Conservation (phyloP, 352 stramenopile genomes). For the Pythium sp. region DNA sequence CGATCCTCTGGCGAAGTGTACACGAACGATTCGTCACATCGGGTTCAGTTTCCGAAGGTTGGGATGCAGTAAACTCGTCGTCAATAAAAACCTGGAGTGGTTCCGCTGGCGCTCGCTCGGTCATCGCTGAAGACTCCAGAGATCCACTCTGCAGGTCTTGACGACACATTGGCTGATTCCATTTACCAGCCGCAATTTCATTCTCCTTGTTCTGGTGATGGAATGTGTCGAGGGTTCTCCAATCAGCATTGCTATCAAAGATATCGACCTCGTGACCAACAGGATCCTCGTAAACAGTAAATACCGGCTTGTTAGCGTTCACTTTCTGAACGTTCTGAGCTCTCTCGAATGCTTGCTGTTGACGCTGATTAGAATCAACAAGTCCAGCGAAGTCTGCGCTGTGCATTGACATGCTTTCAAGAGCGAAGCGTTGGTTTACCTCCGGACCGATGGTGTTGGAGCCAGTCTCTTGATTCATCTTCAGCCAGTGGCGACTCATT, state of each 20-base stretch:
- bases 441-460: constrained; percentile 26
- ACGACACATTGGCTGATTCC: constrained; percentile 34
- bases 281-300: constrained; percentile 80
- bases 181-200: constrained; percentile 42
- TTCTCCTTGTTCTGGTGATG: constrained; percentile 85
- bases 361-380: constrained; percentile 55
- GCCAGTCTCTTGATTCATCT: constrained; percentile 47
- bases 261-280: constrained; percentile 45
- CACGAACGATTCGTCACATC: constrained; percentile 52
- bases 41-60: constrained; percentile 17
- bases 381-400: constrained; percentile 48
- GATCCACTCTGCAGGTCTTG: neutral
- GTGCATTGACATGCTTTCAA: constrained; percentile 60
- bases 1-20: constrained; percentile 70
- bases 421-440: constrained; percentile 50
- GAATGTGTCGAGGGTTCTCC: constrained; percentile 60
- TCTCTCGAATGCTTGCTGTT: constrained; percentile 57
- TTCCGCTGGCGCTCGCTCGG: neutral
- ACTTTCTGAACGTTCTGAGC: constrained; percentile 52
- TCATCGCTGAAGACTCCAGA: neutral
- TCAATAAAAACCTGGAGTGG: constrained; percentile 79
- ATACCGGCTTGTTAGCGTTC: constrained; percentile 82
- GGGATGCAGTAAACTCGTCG: constrained; percentile 42
- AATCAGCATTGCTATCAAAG: constrained; percentile 59
- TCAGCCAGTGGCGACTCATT: constrained; percentile 81